Base-by-base conservation (phyloP, 208 protist species). In the Spironucleus salmonicida region DNA sequence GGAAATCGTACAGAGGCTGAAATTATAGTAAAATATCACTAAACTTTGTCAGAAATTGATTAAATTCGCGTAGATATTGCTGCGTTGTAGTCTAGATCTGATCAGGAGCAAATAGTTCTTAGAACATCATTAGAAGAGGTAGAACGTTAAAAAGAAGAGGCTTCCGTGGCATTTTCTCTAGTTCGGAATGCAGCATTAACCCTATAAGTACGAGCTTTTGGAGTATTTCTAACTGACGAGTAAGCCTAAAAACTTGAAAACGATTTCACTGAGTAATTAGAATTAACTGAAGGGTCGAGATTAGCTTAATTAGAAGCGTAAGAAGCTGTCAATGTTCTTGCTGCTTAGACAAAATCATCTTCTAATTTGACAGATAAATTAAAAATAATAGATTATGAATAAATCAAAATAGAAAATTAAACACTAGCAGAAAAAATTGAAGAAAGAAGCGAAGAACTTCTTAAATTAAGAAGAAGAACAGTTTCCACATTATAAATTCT, bases 361-460 rank as follows among this genome's bases (percentile, higher is more conserved):
- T 42, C 26, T n/a, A 35, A 71, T 11, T 45, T 71, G 15, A 35
- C 27, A 15, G 71, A 58, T 13, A 39, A 42, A 4, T 90, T 96
- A 81, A 92, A 95, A 74, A 84, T 95, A 11, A 97, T 98, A 76
- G 93, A 98, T 85, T 98, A 95, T 85, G 93, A 98, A 83, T 93
- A 98, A 85, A 86, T 97, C 15, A 97, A 97, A 79, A 96, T 98
- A 62, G 94, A 97, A 79, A 98, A 97, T 81, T 92, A 92, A 19
- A 95, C 92, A 64, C 88, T 96, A 4, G 94, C 91, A 78, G 93
- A 97, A 77, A 96, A 96, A 82, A 95, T 97, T 76, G 93, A 96
- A 79, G 93, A 97, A 86, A 87, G 93, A 45, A 95, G 93, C 80
- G 92, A 97, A 76, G 93, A 95, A 79, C 82, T 97, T 30, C 85